Percentiles rank a stretch among this genome's conserved stretches.
phyloP scores from a whole-genome alignment of 148 eudicot genomes.

The Fagopyrum tataricum region DNA sequence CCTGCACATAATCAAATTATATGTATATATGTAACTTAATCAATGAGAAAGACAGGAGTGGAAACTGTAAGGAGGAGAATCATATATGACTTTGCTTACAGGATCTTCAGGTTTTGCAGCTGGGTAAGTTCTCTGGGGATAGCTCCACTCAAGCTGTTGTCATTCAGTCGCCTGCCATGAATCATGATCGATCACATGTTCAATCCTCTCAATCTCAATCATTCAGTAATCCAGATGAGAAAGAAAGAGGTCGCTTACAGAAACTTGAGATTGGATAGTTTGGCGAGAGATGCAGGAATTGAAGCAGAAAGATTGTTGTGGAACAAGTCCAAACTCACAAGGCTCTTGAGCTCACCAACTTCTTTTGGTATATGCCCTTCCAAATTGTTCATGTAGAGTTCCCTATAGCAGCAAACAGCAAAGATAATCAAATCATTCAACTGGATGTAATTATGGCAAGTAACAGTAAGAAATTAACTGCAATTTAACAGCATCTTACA shows the following conservation, averaged over 20 bases:
- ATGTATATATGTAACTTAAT: too few relatives aligned
- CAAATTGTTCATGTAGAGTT: constrained; percentile 69
- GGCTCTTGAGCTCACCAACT: constrained; percentile 58
- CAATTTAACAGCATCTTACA: neutral
- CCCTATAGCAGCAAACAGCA: constrained; percentile 25
- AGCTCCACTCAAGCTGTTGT: constrained; percentile 54
- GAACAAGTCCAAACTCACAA: constrained; percentile 70
- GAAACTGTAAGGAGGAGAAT: neutral
- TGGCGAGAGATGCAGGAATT: constrained; percentile 50
- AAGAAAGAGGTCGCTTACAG: constrained; percentile 31
- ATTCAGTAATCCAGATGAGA: neutral
- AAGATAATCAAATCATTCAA: neutral
- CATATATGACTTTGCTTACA: constrained; percentile 24
- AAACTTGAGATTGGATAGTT: constrained; percentile 57
- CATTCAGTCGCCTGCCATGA: constrained; percentile 42
- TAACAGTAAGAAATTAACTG: too few relatives aligned
- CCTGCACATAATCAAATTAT: constrained; percentile 29
- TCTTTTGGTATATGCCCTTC: constrained; percentile 60
- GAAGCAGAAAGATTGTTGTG: constrained; percentile 64
- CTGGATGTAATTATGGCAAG: neutral
- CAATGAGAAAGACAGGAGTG: neutral
- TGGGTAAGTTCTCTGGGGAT: constrained; percentile 62
- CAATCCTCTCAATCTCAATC: neutral
- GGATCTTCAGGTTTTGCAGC: constrained; percentile 53
- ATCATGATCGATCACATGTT: neutral